These are phyloP conservation scores for Alloascoidea hylecoeti DNA, from an alignment of 805 yeast genomes.

Conservation along the genomic window DNA sequence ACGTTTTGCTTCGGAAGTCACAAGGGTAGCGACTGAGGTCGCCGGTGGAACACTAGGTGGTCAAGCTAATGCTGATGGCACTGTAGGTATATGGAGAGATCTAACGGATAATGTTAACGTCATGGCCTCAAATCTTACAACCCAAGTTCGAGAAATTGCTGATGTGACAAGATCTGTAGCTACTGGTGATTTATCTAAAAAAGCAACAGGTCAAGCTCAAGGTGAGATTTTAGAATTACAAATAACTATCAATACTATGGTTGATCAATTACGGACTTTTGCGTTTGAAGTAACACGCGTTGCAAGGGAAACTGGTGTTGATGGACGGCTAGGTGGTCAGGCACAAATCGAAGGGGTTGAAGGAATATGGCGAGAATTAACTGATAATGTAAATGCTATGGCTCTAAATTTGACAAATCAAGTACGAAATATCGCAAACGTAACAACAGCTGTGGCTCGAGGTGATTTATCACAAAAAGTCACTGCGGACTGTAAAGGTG, in stretches of 20 bases:
- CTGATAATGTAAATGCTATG: constrained; percentile 86
- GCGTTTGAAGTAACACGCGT: constrained; percentile 81
- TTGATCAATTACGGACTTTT: constrained; percentile 69
- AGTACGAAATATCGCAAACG: constrained; percentile 78
- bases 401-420: constrained; percentile 79
- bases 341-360: constrained; percentile 68
- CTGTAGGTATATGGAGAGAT: constrained; percentile 82
- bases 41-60: constrained; percentile 88
- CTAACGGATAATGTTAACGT: constrained; percentile 79
- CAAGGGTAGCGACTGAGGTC: constrained; percentile 79
- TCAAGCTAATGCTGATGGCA: constrained; percentile 73
- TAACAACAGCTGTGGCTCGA: constrained; percentile 77
- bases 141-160: constrained; percentile 82
- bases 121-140: constrained; percentile 78
- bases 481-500: constrained; percentile 77
- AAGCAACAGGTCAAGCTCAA: constrained; percentile 83
- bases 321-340: constrained; percentile 82
- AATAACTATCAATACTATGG: constrained; percentile 81
- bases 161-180: constrained; percentile 87
- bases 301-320: constrained; percentile 82
- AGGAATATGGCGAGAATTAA: constrained; percentile 79
- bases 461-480: constrained; percentile 75
- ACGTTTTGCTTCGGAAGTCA: constrained; percentile 68
- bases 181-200: constrained; percentile 68
- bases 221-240: constrained; percentile 80